These are phyloP conservation scores for Pisolithus thermaeus DNA, from an alignment of 1,284 basidiomycete species.

Conservation along the genomic window DNA sequence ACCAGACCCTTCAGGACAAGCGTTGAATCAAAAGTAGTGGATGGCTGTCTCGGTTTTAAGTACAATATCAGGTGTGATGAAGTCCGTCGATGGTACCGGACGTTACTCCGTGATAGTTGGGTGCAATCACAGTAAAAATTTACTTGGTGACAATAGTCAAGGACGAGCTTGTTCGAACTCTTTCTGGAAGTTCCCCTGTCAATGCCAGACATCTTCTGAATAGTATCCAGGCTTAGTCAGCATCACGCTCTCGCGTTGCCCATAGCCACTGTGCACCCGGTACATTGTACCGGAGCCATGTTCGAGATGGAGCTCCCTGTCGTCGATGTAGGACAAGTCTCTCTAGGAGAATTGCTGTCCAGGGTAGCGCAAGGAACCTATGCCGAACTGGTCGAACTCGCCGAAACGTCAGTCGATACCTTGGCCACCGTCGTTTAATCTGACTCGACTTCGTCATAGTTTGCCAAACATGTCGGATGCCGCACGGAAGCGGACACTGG, in stretches of 20 bases:
- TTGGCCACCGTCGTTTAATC: neutral
- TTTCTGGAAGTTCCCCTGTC: too few species aligned
- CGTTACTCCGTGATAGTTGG: too few species aligned
- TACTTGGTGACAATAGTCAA: too few species aligned
- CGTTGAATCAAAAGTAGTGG: too few species aligned
- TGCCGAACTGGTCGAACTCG: constrained; percentile 75
- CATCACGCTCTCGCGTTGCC: constrained; percentile 9
- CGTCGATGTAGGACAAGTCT: constrained; percentile 72
- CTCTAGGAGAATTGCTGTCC: constrained; percentile 70
- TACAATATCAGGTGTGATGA: too few species aligned
- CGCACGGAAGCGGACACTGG: constrained; percentile 76
- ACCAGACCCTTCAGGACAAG: too few species aligned
- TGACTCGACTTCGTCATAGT: constrained; percentile 33
- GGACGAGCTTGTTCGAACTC: too few species aligned
- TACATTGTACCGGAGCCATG: constrained; percentile 27
- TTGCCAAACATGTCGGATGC: constrained; percentile 79
- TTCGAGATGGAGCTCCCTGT: constrained; percentile 69
- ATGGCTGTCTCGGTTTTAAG: too few species aligned
- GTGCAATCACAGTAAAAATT: too few species aligned
- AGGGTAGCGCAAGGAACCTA: constrained; percentile 76
- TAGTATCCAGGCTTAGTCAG: neutral
- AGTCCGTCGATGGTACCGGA: too few species aligned
- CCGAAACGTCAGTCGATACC: constrained; percentile 67
- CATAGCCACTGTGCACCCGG: constrained; percentile 20
- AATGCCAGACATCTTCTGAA: too few species aligned